phyloP scores from a whole-genome alignment of 2,329 filamentous ascomycete genomes.

The Monosporascus sp. region DNA sequence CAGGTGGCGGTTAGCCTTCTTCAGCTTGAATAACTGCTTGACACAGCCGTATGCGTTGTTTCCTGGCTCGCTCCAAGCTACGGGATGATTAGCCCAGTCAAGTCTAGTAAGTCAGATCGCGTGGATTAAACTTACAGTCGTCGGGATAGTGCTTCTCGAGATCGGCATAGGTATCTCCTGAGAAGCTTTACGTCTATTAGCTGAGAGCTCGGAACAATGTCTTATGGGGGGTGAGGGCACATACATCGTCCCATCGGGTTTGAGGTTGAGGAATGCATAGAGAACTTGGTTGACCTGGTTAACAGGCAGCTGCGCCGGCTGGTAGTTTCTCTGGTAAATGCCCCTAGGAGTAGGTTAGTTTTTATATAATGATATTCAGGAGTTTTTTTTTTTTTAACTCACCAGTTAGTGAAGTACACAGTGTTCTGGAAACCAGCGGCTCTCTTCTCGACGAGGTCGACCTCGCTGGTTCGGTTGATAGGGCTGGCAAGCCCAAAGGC shows the following conservation, averaged over 20 bases:
- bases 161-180: slow-evolving; percentile 68
- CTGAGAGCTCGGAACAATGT: background rate
- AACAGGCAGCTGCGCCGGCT: slow-evolving; percentile 65
- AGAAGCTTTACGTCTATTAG: slow-evolving; percentile 36
- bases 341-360: slow-evolving; percentile 40
- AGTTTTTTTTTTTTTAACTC: slow-evolving; percentile 9
- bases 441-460: slow-evolving; percentile 13
- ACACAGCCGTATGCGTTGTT: slow-evolving; percentile 76
- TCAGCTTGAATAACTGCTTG: slow-evolving; percentile 74
- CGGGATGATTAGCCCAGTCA: slow-evolving; percentile 8
- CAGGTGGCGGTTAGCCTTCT: slow-evolving; percentile 70
- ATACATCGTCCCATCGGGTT: slow-evolving; percentile 66
- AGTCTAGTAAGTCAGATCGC: too few species aligned
- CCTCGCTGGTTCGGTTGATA: slow-evolving; percentile 12
- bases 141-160: slow-evolving; percentile 65
- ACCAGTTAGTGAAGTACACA: slow-evolving; percentile 49
- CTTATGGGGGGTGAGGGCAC: slow-evolving; percentile 13
- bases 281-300: slow-evolving; percentile 72
- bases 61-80: slow-evolving; percentile 56
- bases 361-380: background rate
- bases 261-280: slow-evolving; percentile 76
- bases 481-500: slow-evolving; percentile 18
- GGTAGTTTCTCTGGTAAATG: slow-evolving; percentile 69
- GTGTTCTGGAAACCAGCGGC: slow-evolving; percentile 36
- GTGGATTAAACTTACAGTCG: slow-evolving; percentile 47